Evolutionary conservation across 2,329 filamentous ascomycete genomes (phyloP), one percentile per base, ranked within the genome.

Genomic region (Colletotrichum zoysiae): DNA sequence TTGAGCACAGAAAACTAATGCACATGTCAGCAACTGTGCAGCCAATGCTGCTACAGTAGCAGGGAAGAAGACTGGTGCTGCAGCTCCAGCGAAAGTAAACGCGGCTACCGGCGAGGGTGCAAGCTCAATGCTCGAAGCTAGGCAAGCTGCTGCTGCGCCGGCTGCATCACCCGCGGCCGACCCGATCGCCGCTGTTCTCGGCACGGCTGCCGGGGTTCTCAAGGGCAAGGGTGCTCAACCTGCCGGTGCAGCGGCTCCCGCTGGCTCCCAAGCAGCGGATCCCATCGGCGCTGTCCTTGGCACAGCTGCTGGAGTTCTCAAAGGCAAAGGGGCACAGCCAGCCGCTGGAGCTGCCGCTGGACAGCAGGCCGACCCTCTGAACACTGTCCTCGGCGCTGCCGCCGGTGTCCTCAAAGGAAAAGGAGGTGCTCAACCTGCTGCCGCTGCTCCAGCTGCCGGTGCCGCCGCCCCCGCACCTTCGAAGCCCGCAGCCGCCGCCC

Each of bases 191-290:
- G 26, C 68, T 1, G 64, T 70, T 9, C 68, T 70, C 3, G 68
- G 68, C 30, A 61, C 63, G 6, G 67, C 67, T 9, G 67, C 63
- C 11, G 62, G 67, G 11, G 63, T 70, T 5, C 48, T 70, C 2
- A 70, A 70, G 42, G 67, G 67, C 1, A 70, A 70, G 33, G 67
- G 67, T 1, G 63, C 26, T 12, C 67, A 70, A n/a, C 67, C 67
- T 20, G 67, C 68, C 56, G 68, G 65, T 40, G 68, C 68, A 5
- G 64, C 68, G 7, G 68, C 68, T 18, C 68, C 68, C 2, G 68
- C 68, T 11, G 68, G 68, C 16, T 57, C 57, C 4, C 65, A 71
- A 68, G 68, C 68, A 8, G 65, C 68, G 1, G 58, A 68, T 18
- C 68, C 68, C 0, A 40, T 71, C 8, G 53, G 44, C 8, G 33